Base-by-base conservation (phyloP, 345 rosid genomes). In the Angophora floribunda region DNA sequence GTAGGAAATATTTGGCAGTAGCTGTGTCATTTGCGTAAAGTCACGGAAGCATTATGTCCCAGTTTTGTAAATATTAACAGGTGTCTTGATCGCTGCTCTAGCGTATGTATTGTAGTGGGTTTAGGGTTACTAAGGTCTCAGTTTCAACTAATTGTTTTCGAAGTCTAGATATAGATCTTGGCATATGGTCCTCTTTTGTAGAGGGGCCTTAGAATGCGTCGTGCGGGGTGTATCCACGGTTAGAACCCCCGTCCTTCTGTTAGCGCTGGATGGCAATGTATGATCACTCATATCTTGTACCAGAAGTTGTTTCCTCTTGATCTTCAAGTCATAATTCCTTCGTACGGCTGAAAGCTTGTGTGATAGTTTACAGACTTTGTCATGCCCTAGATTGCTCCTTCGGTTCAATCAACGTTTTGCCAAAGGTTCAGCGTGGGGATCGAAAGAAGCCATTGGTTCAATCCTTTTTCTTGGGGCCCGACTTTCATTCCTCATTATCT, bases 1-100 rank as follows among this genome's bases (percentile, higher is more conserved):
- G 7, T 75, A 36, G 85, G 88, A 87, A 88, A 89, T 88, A 85
- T 88, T 87, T 90, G 90, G 50, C 87, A 90, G 88, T 90, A 87
- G 90, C 79, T 82, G 91, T 91, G 85, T 88, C 67, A 75, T 89
- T 79, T 86, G 32, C 44, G 22, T 67, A 67, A 86, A 86, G 82
- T 75, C 49, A 36, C 47, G 26, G 82, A 36, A 36, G 19, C 47
- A 5, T 36, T 36, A 36, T 75, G 82, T 70, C 26, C 26, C 47
- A 36, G 47, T 70, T 24, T 36, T 70, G 80, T 75, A 75, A 75
- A 75, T 75, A 75, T 36, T 22, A 36, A 19, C 82, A 4, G 26
- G 24, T 41, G 45, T 36, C 82, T 75, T 6, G 49, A 75, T 75
- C 26, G 26, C 82, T 9, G 82, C 82, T 75, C 26, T 75, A 75